Evolutionary conservation across 345 rosid genomes (phyloP).

Genomic region (Salix viminalis): DNA sequence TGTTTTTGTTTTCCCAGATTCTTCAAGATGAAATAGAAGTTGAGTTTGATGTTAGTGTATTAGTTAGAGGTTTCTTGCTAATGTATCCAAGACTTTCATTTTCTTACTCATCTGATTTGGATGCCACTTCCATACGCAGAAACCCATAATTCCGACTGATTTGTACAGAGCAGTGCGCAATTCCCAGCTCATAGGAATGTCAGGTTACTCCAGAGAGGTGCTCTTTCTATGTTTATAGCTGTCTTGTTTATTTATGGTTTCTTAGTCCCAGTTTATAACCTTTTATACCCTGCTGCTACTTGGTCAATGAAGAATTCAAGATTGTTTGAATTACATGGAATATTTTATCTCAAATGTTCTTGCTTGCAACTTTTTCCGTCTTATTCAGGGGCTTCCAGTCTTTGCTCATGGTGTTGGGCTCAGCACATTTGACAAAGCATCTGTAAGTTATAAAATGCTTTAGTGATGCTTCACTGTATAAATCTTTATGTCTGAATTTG

Average conservation of each 20-base stretch:
- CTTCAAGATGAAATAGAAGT: neutral
- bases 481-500: neutral
- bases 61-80: neutral
- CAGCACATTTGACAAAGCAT: constrained; percentile 88
- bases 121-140: constrained; percentile 40
- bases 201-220: constrained; percentile 96
- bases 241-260: neutral
- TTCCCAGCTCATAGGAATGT: constrained; percentile 88
- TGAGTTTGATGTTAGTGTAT: neutral
- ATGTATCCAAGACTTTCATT: neutral
- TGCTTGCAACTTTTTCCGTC: constrained; percentile 12
- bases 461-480: neutral
- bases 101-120: constrained; percentile 11
- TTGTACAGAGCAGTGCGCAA: constrained; percentile 70
- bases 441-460: constrained; percentile 47
- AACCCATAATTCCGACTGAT: constrained; percentile 77
- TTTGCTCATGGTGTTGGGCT: constrained; percentile 76
- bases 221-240: constrained; percentile 13
- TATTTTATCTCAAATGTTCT: neutral
- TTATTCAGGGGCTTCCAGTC: constrained; percentile 80
- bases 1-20: neutral
- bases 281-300: neutral
- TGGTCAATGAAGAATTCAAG: neutral
- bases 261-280: neutral
- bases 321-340: neutral